phyloP scores from a whole-genome alignment of 352 stramenopile species.

The Globisporangium solare region DNA sequence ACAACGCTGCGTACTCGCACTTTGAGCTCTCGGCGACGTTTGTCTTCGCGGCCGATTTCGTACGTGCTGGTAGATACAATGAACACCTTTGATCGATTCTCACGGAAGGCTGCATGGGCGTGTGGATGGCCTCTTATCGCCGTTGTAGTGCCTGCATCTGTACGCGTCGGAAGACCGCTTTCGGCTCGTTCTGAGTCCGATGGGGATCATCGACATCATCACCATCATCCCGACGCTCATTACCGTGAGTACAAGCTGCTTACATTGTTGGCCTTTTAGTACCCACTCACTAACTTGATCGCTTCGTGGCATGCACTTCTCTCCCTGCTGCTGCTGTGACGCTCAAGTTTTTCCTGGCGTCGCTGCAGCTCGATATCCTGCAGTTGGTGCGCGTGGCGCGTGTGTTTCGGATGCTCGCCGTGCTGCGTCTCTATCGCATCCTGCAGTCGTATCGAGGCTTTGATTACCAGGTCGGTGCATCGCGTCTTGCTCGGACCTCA shows the following conservation, averaged over 20 bases:
- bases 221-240: slow-evolving; percentile 45
- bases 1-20: slow-evolving; percentile 3
- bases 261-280: too few species aligned
- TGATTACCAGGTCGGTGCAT: slow-evolving; percentile 45
- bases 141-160: slow-evolving; percentile 27
- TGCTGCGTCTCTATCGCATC: slow-evolving; percentile 55
- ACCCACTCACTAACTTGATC: not conserved
- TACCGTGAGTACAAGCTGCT: slow-evolving; percentile 19
- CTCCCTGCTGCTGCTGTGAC: not conserved
- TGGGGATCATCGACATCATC: slow-evolving; percentile 51
- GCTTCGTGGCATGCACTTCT: not conserved
- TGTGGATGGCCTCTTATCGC: too few species aligned
- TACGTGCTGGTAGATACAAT: slow-evolving; percentile 10
- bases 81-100: not conserved
- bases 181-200: slow-evolving; percentile 41
- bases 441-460: slow-evolving; percentile 49
- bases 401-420: slow-evolving; percentile 51
- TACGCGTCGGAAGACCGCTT: slow-evolving; percentile 33
- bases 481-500: too few species aligned
- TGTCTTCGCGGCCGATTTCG: slow-evolving; percentile 49
- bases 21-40: slow-evolving; percentile 38
- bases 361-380: slow-evolving; percentile 29
- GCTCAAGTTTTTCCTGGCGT: slow-evolving; percentile 30
- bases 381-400: slow-evolving; percentile 46
- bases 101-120: not conserved